A percentile compares a stretch with the other conserved stretches of the same genome.
Conservation (phyloP, 768 basidiomycete species). For the Rhizopogon vinicolor region DNA sequence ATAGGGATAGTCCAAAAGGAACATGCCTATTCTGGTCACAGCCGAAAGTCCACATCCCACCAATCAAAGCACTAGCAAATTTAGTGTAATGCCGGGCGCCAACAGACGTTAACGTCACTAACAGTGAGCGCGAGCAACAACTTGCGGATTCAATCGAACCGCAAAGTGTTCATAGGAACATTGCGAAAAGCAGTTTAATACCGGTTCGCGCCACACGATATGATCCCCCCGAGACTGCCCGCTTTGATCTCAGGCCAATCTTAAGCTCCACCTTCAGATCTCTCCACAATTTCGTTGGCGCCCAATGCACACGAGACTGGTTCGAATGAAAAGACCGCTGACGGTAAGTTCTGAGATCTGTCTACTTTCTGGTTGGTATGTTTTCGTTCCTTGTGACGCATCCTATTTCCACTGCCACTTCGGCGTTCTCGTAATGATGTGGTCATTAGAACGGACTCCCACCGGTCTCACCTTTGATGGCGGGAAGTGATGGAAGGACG, state of each 20-base stretch:
- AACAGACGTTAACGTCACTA: not conserved
- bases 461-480: conserved; percentile 4
- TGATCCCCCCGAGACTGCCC: not conserved
- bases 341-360: not conserved
- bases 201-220: too few species aligned
- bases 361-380: not conserved
- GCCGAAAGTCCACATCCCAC: not conserved
- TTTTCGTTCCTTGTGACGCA: not conserved
- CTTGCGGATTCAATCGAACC: not conserved
- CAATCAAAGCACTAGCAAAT: not conserved
- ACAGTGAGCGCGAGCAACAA: not conserved
- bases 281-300: not conserved
- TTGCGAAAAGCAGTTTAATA: not conserved
- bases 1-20: not conserved
- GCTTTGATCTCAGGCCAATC: not conserved
- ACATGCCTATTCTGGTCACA: not conserved
- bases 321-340: conserved; percentile 7
- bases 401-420: not conserved
- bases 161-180: not conserved
- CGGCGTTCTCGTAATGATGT: conserved; percentile 29
- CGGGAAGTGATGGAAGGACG: conserved; percentile 26
- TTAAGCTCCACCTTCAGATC: not conserved
- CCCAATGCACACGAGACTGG: not conserved
- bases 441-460: conserved; percentile 26
- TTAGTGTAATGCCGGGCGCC: not conserved